These are phyloP conservation scores for Bipolaris sorokiniana DNA, from an alignment of 2,329 filamentous ascomycete species.

Conservation along the genomic window DNA sequence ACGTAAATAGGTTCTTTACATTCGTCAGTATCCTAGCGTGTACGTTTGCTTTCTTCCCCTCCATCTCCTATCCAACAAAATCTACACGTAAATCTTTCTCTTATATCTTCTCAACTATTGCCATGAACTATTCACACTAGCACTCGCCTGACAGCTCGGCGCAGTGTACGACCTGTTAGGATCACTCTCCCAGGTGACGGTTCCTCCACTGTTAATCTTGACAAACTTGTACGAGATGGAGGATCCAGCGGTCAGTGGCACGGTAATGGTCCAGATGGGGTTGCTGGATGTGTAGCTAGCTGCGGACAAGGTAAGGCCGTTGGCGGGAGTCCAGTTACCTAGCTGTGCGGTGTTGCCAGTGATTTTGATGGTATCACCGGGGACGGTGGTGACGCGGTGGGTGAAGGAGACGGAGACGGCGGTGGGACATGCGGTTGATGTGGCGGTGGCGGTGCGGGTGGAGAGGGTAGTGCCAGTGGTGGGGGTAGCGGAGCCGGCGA, in stretches of 20 bases:
- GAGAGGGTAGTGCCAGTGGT: conserved; percentile 22
- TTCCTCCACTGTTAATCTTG: conserved; percentile 53
- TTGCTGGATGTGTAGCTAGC: conserved; percentile 52
- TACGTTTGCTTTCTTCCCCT: too few relatives aligned
- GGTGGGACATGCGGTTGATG: conserved; percentile 30
- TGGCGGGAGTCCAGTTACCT: conserved; percentile 52
- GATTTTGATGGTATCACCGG: conserved; percentile 58
- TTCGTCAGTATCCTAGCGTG: too few relatives aligned
- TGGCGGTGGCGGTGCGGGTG: conserved; percentile 13
- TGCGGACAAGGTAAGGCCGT: conserved; percentile 51
- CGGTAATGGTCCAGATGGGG: conserved; percentile 56
- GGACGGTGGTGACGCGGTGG: conserved; percentile 55
- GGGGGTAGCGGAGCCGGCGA: conserved; percentile 24
- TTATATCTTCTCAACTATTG: neutral
- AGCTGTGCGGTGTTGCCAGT: conserved; percentile 54
- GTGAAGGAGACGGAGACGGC: conserved; percentile 52
- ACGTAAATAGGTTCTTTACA: too few relatives aligned
- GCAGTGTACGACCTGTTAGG: conserved; percentile 53
- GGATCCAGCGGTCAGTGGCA: conserved; percentile 51
- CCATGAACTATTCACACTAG: conserved; percentile 34
- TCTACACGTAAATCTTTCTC: neutral
- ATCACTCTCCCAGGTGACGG: conserved; percentile 55
- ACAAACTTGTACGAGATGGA: conserved; percentile 56
- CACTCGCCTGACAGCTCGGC: conserved; percentile 35
- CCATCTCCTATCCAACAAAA: too few relatives aligned